Conservation (phyloP, 2,329 filamentous ascomycete genomes). For the Cryoendolithus antarcticus region DNA sequence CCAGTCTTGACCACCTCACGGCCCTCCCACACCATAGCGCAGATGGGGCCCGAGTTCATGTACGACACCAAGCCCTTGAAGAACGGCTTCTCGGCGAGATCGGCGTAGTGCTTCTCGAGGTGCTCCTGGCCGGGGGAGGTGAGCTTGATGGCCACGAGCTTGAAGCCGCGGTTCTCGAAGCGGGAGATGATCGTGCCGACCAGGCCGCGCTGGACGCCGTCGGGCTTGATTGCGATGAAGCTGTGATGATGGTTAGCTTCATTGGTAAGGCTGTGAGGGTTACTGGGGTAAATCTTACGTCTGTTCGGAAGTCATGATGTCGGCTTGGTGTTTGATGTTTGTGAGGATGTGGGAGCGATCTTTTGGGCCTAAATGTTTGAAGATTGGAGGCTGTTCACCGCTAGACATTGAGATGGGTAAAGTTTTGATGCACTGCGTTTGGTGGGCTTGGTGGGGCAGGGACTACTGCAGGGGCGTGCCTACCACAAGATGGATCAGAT, state of each 20-base stretch:
- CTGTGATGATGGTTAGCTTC: conserved; percentile 34
- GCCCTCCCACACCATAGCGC: conserved; percentile 99
- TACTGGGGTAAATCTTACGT: conserved; percentile 51
- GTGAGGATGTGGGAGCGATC: conserved; percentile 33
- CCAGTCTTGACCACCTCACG: conserved; percentile 98
- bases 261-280: background rate
- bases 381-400: conserved; percentile 29
- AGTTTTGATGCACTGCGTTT: conserved; percentile 1
- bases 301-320: conserved; percentile 58
- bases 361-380: conserved; percentile 35
- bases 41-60: conserved; percentile 94
- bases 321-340: conserved; percentile 18
- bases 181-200: conserved; percentile 94
- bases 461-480: background rate
- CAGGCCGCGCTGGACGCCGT: conserved; percentile 98
- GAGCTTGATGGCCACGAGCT: conserved; percentile 97
- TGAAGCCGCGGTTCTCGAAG: conserved; percentile 98
- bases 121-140: conserved; percentile 78
- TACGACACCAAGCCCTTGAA: conserved; percentile 90
- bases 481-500: background rate
- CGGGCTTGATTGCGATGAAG: conserved; percentile 99
- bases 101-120: conserved; percentile 95
- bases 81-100: conserved; percentile 90
- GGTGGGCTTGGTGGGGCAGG: conserved; percentile 3
- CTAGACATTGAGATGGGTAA: background rate